These are phyloP conservation scores for Pterocarpus macrocarpus DNA, from an alignment of 306 rosid genomes.

Conservation along the genomic window DNA sequence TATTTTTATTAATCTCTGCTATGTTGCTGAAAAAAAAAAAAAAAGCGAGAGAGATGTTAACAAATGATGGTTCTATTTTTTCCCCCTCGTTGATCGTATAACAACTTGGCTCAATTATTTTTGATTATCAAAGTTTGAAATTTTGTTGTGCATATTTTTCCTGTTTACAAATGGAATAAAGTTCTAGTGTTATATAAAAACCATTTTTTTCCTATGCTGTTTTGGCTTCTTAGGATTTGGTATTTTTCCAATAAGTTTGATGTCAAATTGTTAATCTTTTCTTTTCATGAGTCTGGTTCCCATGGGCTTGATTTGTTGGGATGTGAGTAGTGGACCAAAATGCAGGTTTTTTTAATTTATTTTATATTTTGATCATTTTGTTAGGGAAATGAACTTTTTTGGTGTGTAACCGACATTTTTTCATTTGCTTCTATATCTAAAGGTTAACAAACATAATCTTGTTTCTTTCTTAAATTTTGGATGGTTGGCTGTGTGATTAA, in stretches of 20 bases:
- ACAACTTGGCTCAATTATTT: slow-evolving; percentile 10
- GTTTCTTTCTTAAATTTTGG: slow-evolving; percentile 28
- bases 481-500: slow-evolving; percentile 14
- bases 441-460: neutral
- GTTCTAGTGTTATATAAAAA: neutral
- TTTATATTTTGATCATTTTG: neutral
- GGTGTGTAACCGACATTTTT: neutral
- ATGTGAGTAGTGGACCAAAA: neutral
- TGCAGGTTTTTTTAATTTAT: slow-evolving; percentile 26
- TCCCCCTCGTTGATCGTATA: slow-evolving; percentile 24
- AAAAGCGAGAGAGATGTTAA: slow-evolving; percentile 32
- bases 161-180: slow-evolving; percentile 17
- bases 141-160: slow-evolving; percentile 23
- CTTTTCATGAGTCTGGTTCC: slow-evolving; percentile 16
- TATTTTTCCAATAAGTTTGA: neutral
- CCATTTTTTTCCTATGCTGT: slow-evolving; percentile 13
- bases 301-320: slow-evolving; percentile 44
- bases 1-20: slow-evolving; percentile 5
- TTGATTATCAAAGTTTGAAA: slow-evolving; percentile 18
- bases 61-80: slow-evolving; percentile 7
- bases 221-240: slow-evolving; percentile 30
- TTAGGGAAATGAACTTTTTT: neutral
- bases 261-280: slow-evolving; percentile 32
- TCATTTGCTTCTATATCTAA: slow-evolving; percentile 22
- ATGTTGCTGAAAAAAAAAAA: slow-evolving; percentile 27